Conservation (phyloP, 1,284 basidiomycete species). For the Sporisorium sorghi region DNA sequence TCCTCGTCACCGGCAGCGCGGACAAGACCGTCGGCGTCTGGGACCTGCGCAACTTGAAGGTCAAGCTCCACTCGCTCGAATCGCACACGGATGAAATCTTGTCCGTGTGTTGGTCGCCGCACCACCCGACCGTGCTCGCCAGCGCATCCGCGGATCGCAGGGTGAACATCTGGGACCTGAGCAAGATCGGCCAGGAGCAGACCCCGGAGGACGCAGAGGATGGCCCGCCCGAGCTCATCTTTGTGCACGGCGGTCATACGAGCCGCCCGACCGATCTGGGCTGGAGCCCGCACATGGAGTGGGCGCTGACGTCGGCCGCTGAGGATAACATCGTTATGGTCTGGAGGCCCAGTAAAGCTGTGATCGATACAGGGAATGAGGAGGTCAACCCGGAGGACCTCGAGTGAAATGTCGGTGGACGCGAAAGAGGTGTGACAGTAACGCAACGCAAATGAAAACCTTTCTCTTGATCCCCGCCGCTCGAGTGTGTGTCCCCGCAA, state of each 20-base stretch:
- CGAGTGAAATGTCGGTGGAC: slow-evolving; percentile 14
- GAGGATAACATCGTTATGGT: slow-evolving; percentile 69
- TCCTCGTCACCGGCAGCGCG: slow-evolving; percentile 91
- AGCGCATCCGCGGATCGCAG: slow-evolving; percentile 87
- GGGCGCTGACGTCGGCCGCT: slow-evolving; percentile 63
- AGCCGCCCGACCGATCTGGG: slow-evolving; percentile 64
- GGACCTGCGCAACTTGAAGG: slow-evolving; percentile 82
- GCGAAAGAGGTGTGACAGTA: neutral
- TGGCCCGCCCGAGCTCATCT: slow-evolving; percentile 77
- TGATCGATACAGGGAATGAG: slow-evolving; percentile 45
- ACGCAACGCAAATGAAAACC: neutral
- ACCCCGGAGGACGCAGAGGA: slow-evolving; percentile 98
- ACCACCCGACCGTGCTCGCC: slow-evolving; percentile 73
- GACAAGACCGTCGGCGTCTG: slow-evolving; percentile 95
- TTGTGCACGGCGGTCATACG: slow-evolving; percentile 68
- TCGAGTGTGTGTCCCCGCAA: neutral
- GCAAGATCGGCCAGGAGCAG: slow-evolving; percentile 92
- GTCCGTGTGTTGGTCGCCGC: slow-evolving; percentile 93
- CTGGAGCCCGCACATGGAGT: slow-evolving; percentile 66
- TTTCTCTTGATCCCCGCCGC: neutral
- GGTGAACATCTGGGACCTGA: slow-evolving; percentile 94
- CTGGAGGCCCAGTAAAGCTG: slow-evolving; percentile 54
- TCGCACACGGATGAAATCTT: slow-evolving; percentile 94
- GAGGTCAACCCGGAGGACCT: slow-evolving; percentile 37
- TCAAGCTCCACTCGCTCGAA: slow-evolving; percentile 88